Evolutionary conservation across 371 early-diverging fungal genomes (phyloP), one percentile per base, ranked within the genome.

Genomic region (Rhizopus sp.): DNA sequence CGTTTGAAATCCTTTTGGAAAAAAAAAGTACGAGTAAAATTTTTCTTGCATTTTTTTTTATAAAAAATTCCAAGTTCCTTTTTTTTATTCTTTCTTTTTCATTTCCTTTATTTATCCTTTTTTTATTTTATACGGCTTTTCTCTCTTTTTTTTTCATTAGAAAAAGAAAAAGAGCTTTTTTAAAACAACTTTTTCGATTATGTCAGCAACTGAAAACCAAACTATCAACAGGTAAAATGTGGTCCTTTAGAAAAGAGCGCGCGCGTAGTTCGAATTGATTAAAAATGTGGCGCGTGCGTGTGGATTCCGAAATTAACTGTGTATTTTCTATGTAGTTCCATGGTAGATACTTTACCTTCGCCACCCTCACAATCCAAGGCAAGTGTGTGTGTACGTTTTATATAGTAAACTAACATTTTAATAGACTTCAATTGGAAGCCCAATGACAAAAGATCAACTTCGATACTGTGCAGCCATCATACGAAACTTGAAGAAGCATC

Each of bases 381-480:
- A 41, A 41, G 41, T n/a, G 6, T n/a, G 6, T 0, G 3, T 37
- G 7, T 37, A 37, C n/a, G n/a, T 37, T 3, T 4, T 37, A 37
- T 3, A 13, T 7, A 10, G 10, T 37, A 7, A 37, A 2, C 13
- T 1, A 37, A 37, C 38, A 4, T 4, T 13, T 13, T 41, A 41
- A 13, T 23, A 29, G 29, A 7, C 46, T 16, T 7, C 29, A 4
- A 37, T 13, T 37, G 46, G 46, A 23, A 29, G 9, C 9, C 46
- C 46, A 29, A 88, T 92, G 80, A 83, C 86, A 16, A 77, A 82
- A 38, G 90, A 92, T 44, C 94, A 95, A 64, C 74, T 87, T 15
- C 92, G 91, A 69, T 89, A 86, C 70, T 89, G 92, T 69, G 68
- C 68, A 29, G 84, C 87, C n/a, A 87, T 93, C 53, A 73, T 94